These are phyloP conservation scores for Pilasporangium apinafurcum DNA, from an alignment of 352 stramenopile species.

Conservation along the genomic window DNA sequence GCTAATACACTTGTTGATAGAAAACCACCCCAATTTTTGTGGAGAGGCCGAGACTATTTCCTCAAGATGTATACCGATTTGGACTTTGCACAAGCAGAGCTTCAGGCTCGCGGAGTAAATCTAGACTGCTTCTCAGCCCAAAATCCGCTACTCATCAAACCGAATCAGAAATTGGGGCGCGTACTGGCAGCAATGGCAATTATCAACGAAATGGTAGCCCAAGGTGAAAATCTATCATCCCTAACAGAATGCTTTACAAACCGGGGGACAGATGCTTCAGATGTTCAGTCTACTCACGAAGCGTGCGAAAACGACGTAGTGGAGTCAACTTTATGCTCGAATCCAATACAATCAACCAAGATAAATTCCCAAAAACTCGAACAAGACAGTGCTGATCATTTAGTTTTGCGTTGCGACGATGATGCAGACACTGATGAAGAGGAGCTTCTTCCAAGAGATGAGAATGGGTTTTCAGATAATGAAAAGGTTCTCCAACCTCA, in stretches of 20 bases:
- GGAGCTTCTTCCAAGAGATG: no score
- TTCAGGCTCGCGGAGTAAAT: conserved; percentile 38
- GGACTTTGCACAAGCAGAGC: conserved; percentile 54
- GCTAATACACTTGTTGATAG: conserved; percentile 11
- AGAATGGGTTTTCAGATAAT: no score
- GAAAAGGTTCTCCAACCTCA: no score
- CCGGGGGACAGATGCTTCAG: neutral
- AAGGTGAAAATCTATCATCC: conserved; percentile 24
- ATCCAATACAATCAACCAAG: neutral
- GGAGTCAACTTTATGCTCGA: neutral
- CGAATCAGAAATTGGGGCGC: conserved; percentile 65
- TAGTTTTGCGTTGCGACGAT: conserved; percentile 2
- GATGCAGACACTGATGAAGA: neutral
- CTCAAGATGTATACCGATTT: conserved; percentile 65
- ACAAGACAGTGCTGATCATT: conserved; percentile 3
- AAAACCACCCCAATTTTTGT: conserved; percentile 60
- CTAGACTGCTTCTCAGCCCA: conserved; percentile 44
- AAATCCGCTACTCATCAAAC: conserved; percentile 64
- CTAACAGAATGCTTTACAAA: conserved; percentile 4
- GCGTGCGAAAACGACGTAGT: conserved; percentile 7
- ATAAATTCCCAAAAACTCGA: neutral
- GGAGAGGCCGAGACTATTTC: conserved; percentile 71
- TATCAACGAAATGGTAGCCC: conserved; percentile 63
- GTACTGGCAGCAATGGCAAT: conserved; percentile 66
- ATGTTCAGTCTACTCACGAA: neutral